Percentiles rank a stretch among this genome's conserved stretches.
Conservation (phyloP, 2,329 filamentous ascomycete species). For the Cercospora brassicicola region DNA sequence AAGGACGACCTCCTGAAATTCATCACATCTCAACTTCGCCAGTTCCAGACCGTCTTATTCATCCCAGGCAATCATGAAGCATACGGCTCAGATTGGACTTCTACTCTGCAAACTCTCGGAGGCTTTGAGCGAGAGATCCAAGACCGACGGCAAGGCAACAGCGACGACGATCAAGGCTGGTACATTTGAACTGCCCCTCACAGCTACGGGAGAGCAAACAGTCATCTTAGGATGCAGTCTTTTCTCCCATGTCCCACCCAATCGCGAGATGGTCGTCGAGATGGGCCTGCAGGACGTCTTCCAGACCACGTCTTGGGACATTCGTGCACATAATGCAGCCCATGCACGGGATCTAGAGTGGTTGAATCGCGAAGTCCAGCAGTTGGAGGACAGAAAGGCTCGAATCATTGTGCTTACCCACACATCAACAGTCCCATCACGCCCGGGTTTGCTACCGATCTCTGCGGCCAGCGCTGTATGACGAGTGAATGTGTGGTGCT, state of each 20-base stretch:
- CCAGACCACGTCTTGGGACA: constrained; percentile 40
- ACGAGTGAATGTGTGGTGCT: constrained; percentile 9
- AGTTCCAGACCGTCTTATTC: constrained; percentile 55
- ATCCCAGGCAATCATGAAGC: constrained; percentile 61
- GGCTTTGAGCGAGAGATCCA: constrained; percentile 12
- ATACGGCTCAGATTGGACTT: constrained; percentile 45
- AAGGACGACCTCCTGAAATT: constrained; percentile 51
- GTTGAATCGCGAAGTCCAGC: constrained; percentile 44
- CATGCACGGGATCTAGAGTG: constrained; percentile 47
- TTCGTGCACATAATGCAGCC: constrained; percentile 42
- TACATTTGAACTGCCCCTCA: constrained; percentile 10
- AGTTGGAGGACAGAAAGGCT: constrained; percentile 31
- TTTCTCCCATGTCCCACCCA: constrained; percentile 16
- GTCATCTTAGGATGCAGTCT: constrained; percentile 41
- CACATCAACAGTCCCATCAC: constrained; percentile 31
- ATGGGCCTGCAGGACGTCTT: constrained; percentile 21
- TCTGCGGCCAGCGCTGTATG: constrained; percentile 13
- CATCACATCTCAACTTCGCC: constrained; percentile 49
- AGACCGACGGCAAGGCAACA: background rate
- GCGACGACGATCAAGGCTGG: constrained; percentile 19
- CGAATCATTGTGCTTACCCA: constrained; percentile 47
- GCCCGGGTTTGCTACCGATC: constrained; percentile 18
- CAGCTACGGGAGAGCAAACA: constrained; percentile 24
- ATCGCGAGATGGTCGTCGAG: constrained; percentile 13
- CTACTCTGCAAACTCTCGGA: constrained; percentile 35